Percentiles rank a stretch among this genome's conserved stretches.
Conservation (phyloP, 2,329 filamentous ascomycete genomes). For the Myriosclerotinia scirpicola region DNA sequence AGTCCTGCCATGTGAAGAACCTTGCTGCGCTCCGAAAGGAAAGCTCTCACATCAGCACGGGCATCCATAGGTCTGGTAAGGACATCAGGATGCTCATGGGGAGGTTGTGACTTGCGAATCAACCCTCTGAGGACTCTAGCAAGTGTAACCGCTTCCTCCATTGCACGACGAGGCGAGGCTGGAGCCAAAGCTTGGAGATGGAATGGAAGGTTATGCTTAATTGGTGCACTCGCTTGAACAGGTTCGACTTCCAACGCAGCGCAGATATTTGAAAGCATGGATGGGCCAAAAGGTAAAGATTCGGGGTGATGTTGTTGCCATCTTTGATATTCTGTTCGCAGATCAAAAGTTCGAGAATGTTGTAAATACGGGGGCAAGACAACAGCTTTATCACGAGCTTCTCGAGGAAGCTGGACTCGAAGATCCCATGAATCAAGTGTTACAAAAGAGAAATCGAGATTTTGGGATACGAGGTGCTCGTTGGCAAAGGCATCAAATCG, state of each 20-base stretch:
- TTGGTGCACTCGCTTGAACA: conserved; percentile 93
- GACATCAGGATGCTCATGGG: conserved; percentile 91
- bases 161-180: conserved; percentile 89
- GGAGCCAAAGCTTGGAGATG: conserved; percentile 94
- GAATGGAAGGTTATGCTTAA: conserved; percentile 98
- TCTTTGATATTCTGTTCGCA: conserved; percentile 95
- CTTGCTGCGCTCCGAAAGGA: conserved; percentile 94
- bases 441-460: conserved; percentile 96
- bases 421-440: conserved; percentile 98
- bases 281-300: conserved; percentile 93
- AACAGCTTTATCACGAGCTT: conserved; percentile 97
- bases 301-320: conserved; percentile 99
- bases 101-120: conserved; percentile 93
- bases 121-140: conserved; percentile 88
- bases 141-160: conserved; percentile 96
- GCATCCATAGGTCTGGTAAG: conserved; percentile 95
- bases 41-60: conserved; percentile 91
- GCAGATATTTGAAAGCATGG: conserved; percentile 95
- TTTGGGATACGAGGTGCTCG: conserved; percentile 86
- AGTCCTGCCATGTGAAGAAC: conserved; percentile 97
- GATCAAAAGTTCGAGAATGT: conserved; percentile 94
- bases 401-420: conserved; percentile 92
- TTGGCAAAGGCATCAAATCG: conserved; percentile 92
- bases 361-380: conserved; percentile 95
- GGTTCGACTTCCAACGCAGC: conserved; percentile 97